Evolutionary conservation across 768 basidiomycete species (phyloP).

Genomic region (Sarcodon aspratus): DNA sequence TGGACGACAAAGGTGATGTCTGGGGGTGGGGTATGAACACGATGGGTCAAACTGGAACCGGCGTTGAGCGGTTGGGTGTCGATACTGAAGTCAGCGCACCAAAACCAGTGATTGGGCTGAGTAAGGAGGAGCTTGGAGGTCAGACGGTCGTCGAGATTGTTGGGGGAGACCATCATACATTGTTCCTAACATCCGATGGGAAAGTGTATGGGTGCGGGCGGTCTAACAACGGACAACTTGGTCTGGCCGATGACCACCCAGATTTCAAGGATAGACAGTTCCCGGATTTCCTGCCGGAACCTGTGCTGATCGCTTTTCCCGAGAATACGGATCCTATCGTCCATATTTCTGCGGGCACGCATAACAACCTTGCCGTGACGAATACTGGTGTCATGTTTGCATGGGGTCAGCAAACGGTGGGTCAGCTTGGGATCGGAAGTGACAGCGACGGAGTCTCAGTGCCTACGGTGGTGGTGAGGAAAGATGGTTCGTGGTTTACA

Average conservation of each 20-base stretch:
- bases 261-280: constrained; percentile 44
- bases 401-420: constrained; percentile 73
- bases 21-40: constrained; percentile 97
- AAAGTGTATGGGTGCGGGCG: constrained; percentile 83
- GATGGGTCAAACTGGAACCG: constrained; percentile 74
- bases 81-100: constrained; percentile 49
- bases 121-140: constrained; percentile 46
- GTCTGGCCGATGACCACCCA: constrained; percentile 59
- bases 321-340: constrained; percentile 52
- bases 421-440: constrained; percentile 51
- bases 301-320: constrained; percentile 56
- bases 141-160: constrained; percentile 53
- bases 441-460: constrained; percentile 50
- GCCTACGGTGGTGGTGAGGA: constrained; percentile 57
- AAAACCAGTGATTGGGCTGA: constrained; percentile 49
- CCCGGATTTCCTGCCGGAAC: constrained; percentile 52
- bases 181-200: constrained; percentile 80
- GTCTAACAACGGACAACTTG: constrained; percentile 75
- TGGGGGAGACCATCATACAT: constrained; percentile 81
- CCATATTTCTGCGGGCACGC: constrained; percentile 55
- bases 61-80: constrained; percentile 27
- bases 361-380: constrained; percentile 66
- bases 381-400: constrained; percentile 55
- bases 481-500: constrained; percentile 61
- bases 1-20: constrained; percentile 71